A percentile compares a stretch with the other conserved stretches of the same genome.
phyloP scores from a whole-genome alignment of 2,329 filamentous ascomycete species.

The Podosphaera fusca region DNA sequence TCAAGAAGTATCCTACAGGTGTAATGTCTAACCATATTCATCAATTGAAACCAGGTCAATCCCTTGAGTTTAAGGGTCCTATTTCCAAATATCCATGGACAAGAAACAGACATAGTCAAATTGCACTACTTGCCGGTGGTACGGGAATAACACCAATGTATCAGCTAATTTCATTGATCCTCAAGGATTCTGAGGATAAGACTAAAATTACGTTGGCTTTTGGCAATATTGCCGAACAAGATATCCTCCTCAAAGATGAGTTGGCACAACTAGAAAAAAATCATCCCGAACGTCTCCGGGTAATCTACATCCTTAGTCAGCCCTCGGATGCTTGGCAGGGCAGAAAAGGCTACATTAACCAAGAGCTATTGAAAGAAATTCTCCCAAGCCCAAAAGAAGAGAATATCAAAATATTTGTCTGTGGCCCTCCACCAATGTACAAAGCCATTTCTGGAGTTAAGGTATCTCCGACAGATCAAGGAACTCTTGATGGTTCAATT shows the following conservation, averaged over 20 bases:
- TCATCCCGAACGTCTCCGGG: slow-evolving; percentile 83
- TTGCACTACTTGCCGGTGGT: slow-evolving; percentile 72
- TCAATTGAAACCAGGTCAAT: slow-evolving; percentile 57
- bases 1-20: slow-evolving; percentile 80
- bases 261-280: slow-evolving; percentile 76
- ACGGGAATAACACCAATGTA: slow-evolving; percentile 97
- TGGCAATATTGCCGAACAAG: slow-evolving; percentile 71
- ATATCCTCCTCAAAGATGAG: slow-evolving; percentile 78
- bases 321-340: slow-evolving; percentile 56
- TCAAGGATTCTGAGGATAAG: slow-evolving; percentile 89
- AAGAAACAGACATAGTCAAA: slow-evolving; percentile 80
- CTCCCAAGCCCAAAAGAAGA: slow-evolving; percentile 77
- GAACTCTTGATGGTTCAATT: slow-evolving; percentile 51
- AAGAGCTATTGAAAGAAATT: slow-evolving; percentile 86
- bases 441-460: slow-evolving; percentile 78
- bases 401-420: slow-evolving; percentile 93
- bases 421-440: slow-evolving; percentile 80
- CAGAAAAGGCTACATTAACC: slow-evolving; percentile 59
- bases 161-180: slow-evolving; percentile 76
- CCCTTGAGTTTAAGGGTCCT: slow-evolving; percentile 80
- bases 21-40: slow-evolving; percentile 84
- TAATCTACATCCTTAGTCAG: slow-evolving; percentile 83
- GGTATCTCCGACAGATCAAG: slow-evolving; percentile 83
- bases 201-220: slow-evolving; percentile 94
- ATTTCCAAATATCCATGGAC: slow-evolving; percentile 83